Evolutionary conservation across 176 grass and related monocot species (phyloP), one percentile per base, ranked within the genome.

Genomic region (Olyra latifolia): DNA sequence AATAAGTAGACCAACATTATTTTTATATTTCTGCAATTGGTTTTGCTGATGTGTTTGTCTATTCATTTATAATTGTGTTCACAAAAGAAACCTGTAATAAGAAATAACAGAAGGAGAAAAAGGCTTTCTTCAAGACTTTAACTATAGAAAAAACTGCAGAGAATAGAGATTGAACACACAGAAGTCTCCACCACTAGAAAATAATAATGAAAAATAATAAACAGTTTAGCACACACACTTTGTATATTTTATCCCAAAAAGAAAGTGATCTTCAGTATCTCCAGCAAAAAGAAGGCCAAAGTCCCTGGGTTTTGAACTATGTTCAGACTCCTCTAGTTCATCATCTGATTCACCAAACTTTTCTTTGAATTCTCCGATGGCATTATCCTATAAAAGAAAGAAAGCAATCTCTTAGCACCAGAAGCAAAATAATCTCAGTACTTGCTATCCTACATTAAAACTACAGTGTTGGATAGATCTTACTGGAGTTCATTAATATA

Each of bases 161-260:
- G 24, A 29, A 44, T 35, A 44, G 7, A 62, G 20, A 45, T 40
- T 53, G 42, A 12, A 49, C 54, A 64, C 69, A 47, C 27, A 84
- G 17, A 58, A 78, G 43, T 71, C 20, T 62, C 2, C 50, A 76
- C 41, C 28, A 54, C 43, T 60, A 53, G 4, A n/a, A 88, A 69
- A 46, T 57, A 67, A 74, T 75, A 29, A 88, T 23, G 17, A 55
- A 39, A 27, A 70, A 38, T 32, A 5, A 69, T 12, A 16, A 48
- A 69, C 25, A n/a, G 61, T 19, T 5, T 44, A 79, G 55, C 41
- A 75, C 62, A 80, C 70, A 76, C 88, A 92, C 95, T 95, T 98
- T 7, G 95, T 98, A 76, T 91, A 93, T 79, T 98, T 98, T 87
- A 98, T 87, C 24, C 95, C 95, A 83, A 98, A 87, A 74, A 98